Percentiles rank a stretch among this genome's conserved stretches.
Conservation (phyloP, 805 yeast species). For the Teunomyces atbi region DNA sequence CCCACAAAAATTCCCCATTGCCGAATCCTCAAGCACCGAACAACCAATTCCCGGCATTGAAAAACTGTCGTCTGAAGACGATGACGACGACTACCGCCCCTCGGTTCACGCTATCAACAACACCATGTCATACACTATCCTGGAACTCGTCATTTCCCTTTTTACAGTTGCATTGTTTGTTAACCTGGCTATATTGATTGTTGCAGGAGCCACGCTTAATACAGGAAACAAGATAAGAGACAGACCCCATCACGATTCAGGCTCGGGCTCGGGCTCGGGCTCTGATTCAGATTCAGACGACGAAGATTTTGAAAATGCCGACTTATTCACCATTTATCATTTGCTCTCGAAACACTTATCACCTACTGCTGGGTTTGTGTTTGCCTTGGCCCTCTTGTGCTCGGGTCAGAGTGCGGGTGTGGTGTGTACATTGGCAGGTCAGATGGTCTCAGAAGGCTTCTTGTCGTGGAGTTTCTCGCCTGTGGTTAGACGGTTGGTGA, state of each 20-base stretch:
- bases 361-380: conserved; percentile 82
- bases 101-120: conserved; percentile 77
- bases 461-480: conserved; percentile 78
- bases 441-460: conserved; percentile 90
- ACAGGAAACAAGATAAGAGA: conserved; percentile 19
- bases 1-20: conserved; percentile 6
- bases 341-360: conserved; percentile 69
- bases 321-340: conserved; percentile 75
- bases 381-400: conserved; percentile 83
- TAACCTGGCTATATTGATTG: conserved; percentile 84
- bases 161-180: conserved; percentile 91
- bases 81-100: conserved; percentile 56
- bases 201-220: conserved; percentile 83
- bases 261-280: conserved; percentile 11
- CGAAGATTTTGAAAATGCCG: conserved; percentile 59
- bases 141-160: conserved; percentile 77
- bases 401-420: conserved; percentile 96
- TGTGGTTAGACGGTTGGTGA: conserved; percentile 72
- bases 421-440: conserved; percentile 91
- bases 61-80: conserved; percentile 19
- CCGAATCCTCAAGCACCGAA: conserved; percentile 9
- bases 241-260: not conserved
- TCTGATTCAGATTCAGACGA: conserved; percentile 19
- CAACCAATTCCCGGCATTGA: conserved; percentile 4
- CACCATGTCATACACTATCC: conserved; percentile 76